These are phyloP conservation scores for Rubroboletus satanas DNA, from an alignment of 768 basidiomycete genomes.

Conservation along the genomic window DNA sequence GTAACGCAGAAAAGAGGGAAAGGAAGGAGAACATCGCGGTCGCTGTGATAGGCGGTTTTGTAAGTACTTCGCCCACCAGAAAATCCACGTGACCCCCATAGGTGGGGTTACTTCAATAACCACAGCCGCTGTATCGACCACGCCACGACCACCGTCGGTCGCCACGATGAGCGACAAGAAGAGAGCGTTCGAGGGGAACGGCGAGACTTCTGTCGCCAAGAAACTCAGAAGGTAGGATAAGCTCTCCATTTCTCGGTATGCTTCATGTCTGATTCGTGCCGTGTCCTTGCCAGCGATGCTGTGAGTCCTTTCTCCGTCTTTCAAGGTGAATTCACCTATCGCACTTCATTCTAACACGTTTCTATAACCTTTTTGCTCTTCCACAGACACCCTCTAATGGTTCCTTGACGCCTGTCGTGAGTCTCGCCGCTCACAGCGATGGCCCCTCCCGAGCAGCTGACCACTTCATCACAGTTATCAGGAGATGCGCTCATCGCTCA, in stretches of 20 bases:
- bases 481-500: slow-evolving; percentile 72
- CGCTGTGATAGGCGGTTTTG: background rate
- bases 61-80: background rate
- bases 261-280: slow-evolving; percentile 8
- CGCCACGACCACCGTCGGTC: slow-evolving; percentile 3
- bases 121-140: background rate
- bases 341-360: slow-evolving; percentile 51
- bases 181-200: slow-evolving; percentile 53
- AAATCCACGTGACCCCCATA: slow-evolving; percentile 15
- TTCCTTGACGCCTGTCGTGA: slow-evolving; percentile 40
- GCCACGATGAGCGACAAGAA: slow-evolving; percentile 64
- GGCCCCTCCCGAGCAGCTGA: background rate
- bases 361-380: slow-evolving; percentile 60
- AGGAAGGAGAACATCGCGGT: slow-evolving; percentile 22
- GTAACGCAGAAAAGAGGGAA: slow-evolving; percentile 14
- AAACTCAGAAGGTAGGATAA: slow-evolving; percentile 59
- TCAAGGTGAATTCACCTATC: slow-evolving; percentile 70
- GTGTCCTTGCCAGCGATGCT: slow-evolving; percentile 46
- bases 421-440: slow-evolving; percentile 20
- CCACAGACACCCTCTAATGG: slow-evolving; percentile 52
- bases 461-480: slow-evolving; percentile 35
- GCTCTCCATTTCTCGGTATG: slow-evolving; percentile 15
- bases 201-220: slow-evolving; percentile 48
- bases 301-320: slow-evolving; percentile 52
- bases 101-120: slow-evolving; percentile 13